Conservation (phyloP, 495 filamentous ascomycete genomes). For the Thermothielavioides terrestris region DNA sequence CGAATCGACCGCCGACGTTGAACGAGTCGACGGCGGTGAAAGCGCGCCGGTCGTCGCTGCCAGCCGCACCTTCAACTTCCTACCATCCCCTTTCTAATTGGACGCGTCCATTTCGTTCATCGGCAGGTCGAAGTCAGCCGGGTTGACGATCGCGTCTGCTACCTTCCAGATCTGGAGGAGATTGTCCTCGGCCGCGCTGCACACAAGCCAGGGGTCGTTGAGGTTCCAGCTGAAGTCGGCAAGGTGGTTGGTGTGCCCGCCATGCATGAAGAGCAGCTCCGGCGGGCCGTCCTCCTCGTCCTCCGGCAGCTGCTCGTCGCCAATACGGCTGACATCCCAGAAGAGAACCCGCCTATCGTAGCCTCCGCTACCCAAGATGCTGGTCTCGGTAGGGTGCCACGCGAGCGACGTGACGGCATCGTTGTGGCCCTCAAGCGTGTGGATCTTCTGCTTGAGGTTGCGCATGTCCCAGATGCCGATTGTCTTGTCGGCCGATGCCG, state of each 20-base stretch:
- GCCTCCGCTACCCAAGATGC: constrained; percentile 80
- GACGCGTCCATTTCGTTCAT: constrained; percentile 63
- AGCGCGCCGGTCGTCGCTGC: background rate
- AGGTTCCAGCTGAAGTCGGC: constrained; percentile 97
- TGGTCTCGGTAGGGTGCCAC: constrained; percentile 86
- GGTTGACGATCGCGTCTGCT: constrained; percentile 79
- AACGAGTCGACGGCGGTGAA: too few relatives aligned
- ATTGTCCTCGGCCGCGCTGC: constrained; percentile 93
- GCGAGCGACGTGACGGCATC: constrained; percentile 83
- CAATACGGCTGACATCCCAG: constrained; percentile 87
- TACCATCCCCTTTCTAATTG: constrained; percentile 11
- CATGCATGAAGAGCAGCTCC: constrained; percentile 98
- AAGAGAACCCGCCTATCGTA: constrained; percentile 91
- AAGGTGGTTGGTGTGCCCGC: constrained; percentile 92
- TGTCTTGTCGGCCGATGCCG: constrained; percentile 87
- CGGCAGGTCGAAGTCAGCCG: constrained; percentile 67
- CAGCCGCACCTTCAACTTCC: background rate
- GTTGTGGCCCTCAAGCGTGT: constrained; percentile 74
- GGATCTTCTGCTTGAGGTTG: constrained; percentile 75
- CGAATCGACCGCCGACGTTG: too few relatives aligned
- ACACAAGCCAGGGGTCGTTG: constrained; percentile 91
- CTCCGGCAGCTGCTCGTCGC: constrained; percentile 89
- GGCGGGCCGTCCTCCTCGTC: constrained; percentile 96
- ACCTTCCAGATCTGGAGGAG: constrained; percentile 94
- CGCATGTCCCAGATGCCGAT: constrained; percentile 94